phyloP scores from a whole-genome alignment of 768 basidiomycete species.

The Boletus rubroflammeus region DNA sequence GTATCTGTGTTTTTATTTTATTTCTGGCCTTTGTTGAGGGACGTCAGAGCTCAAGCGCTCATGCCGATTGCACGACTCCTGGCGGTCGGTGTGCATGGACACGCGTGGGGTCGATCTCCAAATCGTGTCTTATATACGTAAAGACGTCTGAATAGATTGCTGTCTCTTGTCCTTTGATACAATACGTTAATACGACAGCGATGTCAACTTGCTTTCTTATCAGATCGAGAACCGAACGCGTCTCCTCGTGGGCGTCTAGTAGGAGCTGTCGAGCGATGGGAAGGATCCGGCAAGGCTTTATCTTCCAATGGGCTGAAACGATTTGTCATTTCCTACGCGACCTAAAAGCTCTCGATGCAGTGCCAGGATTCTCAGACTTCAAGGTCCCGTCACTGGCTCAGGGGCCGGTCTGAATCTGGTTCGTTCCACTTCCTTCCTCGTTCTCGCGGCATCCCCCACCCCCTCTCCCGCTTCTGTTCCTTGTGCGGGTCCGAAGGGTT shows the following conservation, averaged over 20 bases:
- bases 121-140: conserved; percentile 7
- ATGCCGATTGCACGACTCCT: conserved; percentile 4
- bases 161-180: conserved; percentile 1
- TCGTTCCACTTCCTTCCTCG: background rate
- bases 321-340: background rate
- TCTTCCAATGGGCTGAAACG: background rate
- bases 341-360: background rate
- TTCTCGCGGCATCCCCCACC: background rate
- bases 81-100: background rate
- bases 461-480: background rate
- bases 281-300: background rate
- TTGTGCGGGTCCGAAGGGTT: conserved; percentile 6
- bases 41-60: background rate
- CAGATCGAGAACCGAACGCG: background rate
- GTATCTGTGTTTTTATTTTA: background rate
- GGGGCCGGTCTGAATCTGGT: background rate
- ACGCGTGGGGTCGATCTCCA: background rate
- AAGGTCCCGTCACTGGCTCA: background rate
- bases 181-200: background rate
- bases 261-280: background rate
- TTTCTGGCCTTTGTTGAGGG: background rate
- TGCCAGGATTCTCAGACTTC: background rate
- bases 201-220: background rate
- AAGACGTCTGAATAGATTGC: background rate
- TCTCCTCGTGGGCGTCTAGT: background rate